A percentile compares a stretch with the other conserved stretches of the same genome.
phyloP scores from a whole-genome alignment of 2,329 filamentous ascomycete species.

The Cercospora beticola region DNA sequence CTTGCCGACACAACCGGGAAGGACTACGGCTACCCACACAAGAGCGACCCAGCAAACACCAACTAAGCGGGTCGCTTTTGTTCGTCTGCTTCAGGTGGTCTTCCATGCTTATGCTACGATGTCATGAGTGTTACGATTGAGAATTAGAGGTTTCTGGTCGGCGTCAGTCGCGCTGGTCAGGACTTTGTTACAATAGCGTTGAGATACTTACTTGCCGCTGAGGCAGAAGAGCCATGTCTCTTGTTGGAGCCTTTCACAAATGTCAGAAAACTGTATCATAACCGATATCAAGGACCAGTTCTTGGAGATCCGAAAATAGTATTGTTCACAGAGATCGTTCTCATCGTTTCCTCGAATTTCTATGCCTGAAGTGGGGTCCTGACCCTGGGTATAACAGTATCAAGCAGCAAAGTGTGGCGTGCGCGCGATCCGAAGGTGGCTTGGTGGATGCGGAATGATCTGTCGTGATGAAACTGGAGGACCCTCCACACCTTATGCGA shows the following conservation, averaged over 20 bases:
- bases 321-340: too few species aligned
- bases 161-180: not conserved
- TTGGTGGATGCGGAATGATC: not conserved
- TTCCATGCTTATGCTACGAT: not conserved
- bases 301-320: too few species aligned
- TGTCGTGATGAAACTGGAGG: not conserved
- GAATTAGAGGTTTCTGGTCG: not conserved
- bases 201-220: not conserved
- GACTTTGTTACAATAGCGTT: not conserved
- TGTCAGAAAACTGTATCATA: not conserved
- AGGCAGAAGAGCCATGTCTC: not conserved
- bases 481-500: not conserved
- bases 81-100: not conserved
- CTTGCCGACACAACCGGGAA: constrained; percentile 44
- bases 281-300: not conserved
- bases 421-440: not conserved
- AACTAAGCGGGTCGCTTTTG: not conserved
- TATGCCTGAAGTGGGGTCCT: not conserved
- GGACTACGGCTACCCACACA: constrained; percentile 45
- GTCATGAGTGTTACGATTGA: not conserved
- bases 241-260: not conserved
- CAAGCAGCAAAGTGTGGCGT: too few species aligned
- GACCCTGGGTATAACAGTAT: too few species aligned
- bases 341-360: too few species aligned
- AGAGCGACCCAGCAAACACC: constrained; percentile 41